These are phyloP conservation scores for Penicillium sp. DNA, from an alignment of 2,329 filamentous ascomycete genomes.

Conservation along the genomic window DNA sequence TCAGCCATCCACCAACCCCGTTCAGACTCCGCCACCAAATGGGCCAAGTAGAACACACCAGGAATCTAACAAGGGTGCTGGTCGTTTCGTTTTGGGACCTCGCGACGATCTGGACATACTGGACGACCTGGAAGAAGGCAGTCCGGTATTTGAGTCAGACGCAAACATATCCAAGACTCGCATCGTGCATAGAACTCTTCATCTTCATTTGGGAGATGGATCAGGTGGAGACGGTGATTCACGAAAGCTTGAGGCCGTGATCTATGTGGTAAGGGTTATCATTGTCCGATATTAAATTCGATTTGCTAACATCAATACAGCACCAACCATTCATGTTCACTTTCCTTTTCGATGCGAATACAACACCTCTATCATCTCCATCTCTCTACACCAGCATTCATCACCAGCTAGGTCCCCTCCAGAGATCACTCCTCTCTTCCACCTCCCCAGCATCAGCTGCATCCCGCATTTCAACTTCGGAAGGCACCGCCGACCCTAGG, in stretches of 20 bases:
- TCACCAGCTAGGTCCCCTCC: constrained; percentile 50
- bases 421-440: constrained; percentile 46
- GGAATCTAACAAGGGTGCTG: not conserved
- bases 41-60: not conserved
- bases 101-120: constrained; percentile 40
- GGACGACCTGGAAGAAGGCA: constrained; percentile 31
- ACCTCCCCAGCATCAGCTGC: constrained; percentile 46
- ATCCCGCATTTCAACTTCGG: constrained; percentile 35
- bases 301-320: constrained; percentile 22
- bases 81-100: constrained; percentile 22
- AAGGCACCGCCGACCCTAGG: constrained; percentile 34
- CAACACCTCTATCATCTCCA: constrained; percentile 41
- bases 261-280: constrained; percentile 41
- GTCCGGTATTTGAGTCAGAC: constrained; percentile 19
- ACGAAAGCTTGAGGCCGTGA: constrained; percentile 38
- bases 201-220: constrained; percentile 28
- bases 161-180: constrained; percentile 24
- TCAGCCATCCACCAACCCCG: not conserved
- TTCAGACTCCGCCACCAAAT: not conserved
- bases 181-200: constrained; percentile 38
- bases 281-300: not conserved
- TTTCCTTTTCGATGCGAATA: constrained; percentile 49
- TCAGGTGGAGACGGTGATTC: constrained; percentile 10
- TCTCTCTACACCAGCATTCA: constrained; percentile 51
- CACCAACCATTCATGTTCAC: constrained; percentile 54